Base-by-base conservation (phyloP, 257 asterid genomes). In the Dorcoceras hygrometricum region DNA sequence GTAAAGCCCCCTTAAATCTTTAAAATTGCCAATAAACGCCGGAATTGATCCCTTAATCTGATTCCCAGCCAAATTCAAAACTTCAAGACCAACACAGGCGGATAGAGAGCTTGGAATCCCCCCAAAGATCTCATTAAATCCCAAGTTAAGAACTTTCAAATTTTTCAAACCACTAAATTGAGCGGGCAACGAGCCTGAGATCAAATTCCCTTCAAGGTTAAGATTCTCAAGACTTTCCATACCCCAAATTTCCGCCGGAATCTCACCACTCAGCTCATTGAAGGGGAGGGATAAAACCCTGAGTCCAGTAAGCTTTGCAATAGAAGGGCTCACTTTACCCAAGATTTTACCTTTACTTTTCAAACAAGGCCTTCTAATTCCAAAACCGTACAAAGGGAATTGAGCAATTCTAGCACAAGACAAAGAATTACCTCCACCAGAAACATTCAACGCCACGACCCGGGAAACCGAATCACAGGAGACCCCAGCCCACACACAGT, bases 171-270 rank as follows among this genome's bases (percentile, higher is more conserved):
- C 97, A 26, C 36, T 51, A 63, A 90, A 80, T 56, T 24, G 72
- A 54, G 63, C 57, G 3, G 95, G 97, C 71, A 93, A 79, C 46
- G 74, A 62, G 51, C 95, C 96, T 6, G 86, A 74, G 39, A 93
- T 32, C 54, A 50, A 78, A 80, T 93, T 93, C 76, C 99, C 99
- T 57, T 93, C 97, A 5, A 93, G 96, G 76, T 93, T 96, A 78
- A 93, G 87, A 71, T 88, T 92, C 76, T 93, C 97, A 25, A 93
- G 90, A 39, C 85, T 90, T 29, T 85, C 95, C 97, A 90, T 82
- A 22, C 77, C 84, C 95, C 95, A 93, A 55, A 93, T 66, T 48
- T 78, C 90, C 22, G 12, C 56, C 31, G 95, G 97, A 65, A 93
- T 85, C 56, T 71, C 95, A 65, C 97, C 99, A 68, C 82, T 75